Conservation (phyloP, 106 monocot species). For the Dendrobium huoshanense region DNA sequence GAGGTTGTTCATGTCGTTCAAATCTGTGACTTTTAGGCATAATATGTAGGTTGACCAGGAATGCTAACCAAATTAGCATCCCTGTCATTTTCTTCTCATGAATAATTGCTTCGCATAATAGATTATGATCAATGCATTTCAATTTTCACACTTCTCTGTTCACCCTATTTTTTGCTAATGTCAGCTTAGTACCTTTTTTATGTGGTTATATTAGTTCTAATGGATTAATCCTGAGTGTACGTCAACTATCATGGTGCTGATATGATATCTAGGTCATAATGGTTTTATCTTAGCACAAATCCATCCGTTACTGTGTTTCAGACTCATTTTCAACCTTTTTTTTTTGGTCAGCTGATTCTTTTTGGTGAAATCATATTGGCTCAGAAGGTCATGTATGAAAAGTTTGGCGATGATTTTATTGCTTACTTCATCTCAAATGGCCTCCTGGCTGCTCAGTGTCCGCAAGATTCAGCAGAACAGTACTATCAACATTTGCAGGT, state of each 20-base stretch:
- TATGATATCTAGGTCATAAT: not conserved
- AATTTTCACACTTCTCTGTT: not conserved
- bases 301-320: not conserved
- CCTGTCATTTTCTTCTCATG: not conserved
- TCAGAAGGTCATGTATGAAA: conserved; percentile 88
- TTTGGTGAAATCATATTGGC: conserved; percentile 88
- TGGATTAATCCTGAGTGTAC: not conserved
- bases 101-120: not conserved
- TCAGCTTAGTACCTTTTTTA: not conserved
- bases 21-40: not conserved
- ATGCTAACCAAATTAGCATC: not conserved
- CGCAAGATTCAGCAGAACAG: conserved; percentile 68
- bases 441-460: conserved; percentile 60
- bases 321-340: not conserved
- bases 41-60: not conserved
- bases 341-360: conserved; percentile 60
- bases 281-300: not conserved
- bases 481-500: conserved; percentile 83
- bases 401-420: conserved; percentile 69
- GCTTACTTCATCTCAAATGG: conserved; percentile 54
- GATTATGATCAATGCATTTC: not conserved
- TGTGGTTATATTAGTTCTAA: not conserved
- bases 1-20: not conserved
- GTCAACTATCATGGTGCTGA: too few species aligned
- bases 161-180: not conserved